Evolutionary conservation across 176 grass and related monocot species (phyloP).

Genomic region (Guadua angustifolia): DNA sequence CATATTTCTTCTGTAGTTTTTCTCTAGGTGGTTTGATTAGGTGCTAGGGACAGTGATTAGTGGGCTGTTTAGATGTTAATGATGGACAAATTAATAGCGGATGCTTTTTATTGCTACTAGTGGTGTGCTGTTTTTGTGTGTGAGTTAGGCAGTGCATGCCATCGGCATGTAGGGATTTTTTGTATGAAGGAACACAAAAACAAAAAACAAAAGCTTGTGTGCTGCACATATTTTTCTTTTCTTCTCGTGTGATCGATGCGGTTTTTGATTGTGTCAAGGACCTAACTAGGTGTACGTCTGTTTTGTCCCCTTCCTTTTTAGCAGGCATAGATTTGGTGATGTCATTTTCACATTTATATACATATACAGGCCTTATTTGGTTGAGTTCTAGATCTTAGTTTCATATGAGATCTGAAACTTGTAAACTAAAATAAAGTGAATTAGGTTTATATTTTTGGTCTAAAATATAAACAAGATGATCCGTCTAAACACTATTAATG

Average conservation of each 20-base stretch:
- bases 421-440: no score
- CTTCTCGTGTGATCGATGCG: neutral
- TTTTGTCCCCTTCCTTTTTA: neutral
- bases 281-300: neutral
- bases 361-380: no score
- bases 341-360: no score
- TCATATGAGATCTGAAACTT: no score
- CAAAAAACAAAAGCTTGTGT: neutral
- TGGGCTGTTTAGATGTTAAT: neutral
- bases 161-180: neutral
- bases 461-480: no score
- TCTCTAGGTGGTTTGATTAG: neutral
- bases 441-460: no score
- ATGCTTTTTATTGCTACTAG: neutral
- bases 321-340: neutral
- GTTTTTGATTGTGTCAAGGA: neutral
- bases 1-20: neutral
- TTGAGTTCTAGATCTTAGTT: no score
- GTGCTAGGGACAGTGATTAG: slow-evolving; percentile 2
- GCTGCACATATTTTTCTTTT: neutral
- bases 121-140: neutral
- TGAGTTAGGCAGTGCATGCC: neutral
- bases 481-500: no score
- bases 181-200: neutral
- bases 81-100: neutral